Percentiles rank a stretch among this genome's conserved stretches.
Evolutionary conservation across 345 rosid species (phyloP).

Genomic region (Clarkia xantiana): DNA sequence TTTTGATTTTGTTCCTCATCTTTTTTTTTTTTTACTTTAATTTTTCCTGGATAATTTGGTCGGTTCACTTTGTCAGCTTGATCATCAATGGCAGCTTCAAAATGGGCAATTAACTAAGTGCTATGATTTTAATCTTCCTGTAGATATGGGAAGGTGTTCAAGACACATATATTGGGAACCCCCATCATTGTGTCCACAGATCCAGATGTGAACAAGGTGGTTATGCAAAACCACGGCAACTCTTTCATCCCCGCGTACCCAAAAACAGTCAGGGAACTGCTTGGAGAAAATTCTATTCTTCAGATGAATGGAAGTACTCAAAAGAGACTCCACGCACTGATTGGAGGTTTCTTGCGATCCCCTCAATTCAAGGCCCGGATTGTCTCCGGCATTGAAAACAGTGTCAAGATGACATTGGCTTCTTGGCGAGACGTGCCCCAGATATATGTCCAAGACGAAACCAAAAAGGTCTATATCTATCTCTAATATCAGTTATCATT

Average conservation of each 20-base stretch:
- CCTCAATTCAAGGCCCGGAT: conserved; percentile 57
- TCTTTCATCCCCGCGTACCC: conserved; percentile 80
- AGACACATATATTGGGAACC: conserved; percentile 77
- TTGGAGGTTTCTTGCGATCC: conserved; percentile 69
- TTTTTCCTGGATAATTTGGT: too few relatives aligned
- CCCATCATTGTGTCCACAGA: conserved; percentile 88
- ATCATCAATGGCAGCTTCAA: too few relatives aligned
- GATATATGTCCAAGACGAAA: conserved; percentile 54
- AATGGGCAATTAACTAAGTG: not conserved
- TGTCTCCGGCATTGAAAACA: conserved; percentile 39
- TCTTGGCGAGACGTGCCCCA: conserved; percentile 44
- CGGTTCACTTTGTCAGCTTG: too few relatives aligned
- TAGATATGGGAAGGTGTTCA: conserved; percentile 83
- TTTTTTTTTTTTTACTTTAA: too few relatives aligned
- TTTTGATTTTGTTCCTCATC: too few relatives aligned
- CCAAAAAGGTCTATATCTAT: conserved; percentile 39
- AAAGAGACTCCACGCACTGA: conserved; percentile 56
- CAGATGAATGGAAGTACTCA: conserved; percentile 63
- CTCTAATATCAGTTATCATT: not conserved
- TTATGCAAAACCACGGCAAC: conserved; percentile 75
- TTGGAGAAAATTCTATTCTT: conserved; percentile 71
- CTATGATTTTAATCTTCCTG: not conserved
- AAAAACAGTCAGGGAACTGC: conserved; percentile 50
- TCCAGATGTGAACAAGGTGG: conserved; percentile 77
- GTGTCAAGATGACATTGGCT: conserved; percentile 35